Evolutionary conservation across 2,329 filamentous ascomycete genomes (phyloP).

Genomic region (Curvularia spicifera): DNA sequence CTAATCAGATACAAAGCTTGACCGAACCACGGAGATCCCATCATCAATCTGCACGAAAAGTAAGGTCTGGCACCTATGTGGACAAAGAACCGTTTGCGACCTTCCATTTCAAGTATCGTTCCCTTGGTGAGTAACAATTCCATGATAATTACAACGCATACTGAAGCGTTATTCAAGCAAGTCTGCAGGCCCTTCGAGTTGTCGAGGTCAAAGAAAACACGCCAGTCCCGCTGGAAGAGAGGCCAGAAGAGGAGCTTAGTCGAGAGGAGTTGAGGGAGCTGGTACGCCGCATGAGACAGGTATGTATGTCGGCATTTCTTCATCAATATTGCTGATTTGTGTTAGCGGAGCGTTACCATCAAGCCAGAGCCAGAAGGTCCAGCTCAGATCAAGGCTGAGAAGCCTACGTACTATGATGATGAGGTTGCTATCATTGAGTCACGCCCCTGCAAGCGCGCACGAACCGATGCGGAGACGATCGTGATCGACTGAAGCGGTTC

Average conservation of each 20-base stretch:
- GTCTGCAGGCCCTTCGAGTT: slow-evolving; percentile 7
- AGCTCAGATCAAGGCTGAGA: slow-evolving; percentile 9
- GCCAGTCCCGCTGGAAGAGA: slow-evolving; percentile 1
- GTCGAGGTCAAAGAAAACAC: background rate
- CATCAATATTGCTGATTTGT: slow-evolving; percentile 1
- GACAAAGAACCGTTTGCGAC: slow-evolving; percentile 9
- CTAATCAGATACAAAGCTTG: background rate
- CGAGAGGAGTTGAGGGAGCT: slow-evolving; percentile 8
- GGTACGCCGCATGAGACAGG: slow-evolving; percentile 7
- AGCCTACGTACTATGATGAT: background rate
- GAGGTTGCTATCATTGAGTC: slow-evolving; percentile 7
- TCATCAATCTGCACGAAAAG: background rate
- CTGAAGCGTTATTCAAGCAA: background rate
- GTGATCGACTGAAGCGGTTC: background rate
- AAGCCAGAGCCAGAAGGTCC: slow-evolving; percentile 1
- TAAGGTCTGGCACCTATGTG: background rate
- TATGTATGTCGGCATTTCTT: background rate
- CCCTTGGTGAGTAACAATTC: slow-evolving; percentile 7
- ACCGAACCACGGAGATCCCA: background rate
- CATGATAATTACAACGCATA: background rate
- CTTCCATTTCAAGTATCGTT: slow-evolving; percentile 20
- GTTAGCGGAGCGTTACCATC: background rate
- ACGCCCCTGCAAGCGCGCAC: slow-evolving; percentile 10
- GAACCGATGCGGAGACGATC: slow-evolving; percentile 6
- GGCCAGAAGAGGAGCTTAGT: slow-evolving; percentile 5